Base-by-base conservation (phyloP, 345 rosid genomes). In the Acer campestre region DNA sequence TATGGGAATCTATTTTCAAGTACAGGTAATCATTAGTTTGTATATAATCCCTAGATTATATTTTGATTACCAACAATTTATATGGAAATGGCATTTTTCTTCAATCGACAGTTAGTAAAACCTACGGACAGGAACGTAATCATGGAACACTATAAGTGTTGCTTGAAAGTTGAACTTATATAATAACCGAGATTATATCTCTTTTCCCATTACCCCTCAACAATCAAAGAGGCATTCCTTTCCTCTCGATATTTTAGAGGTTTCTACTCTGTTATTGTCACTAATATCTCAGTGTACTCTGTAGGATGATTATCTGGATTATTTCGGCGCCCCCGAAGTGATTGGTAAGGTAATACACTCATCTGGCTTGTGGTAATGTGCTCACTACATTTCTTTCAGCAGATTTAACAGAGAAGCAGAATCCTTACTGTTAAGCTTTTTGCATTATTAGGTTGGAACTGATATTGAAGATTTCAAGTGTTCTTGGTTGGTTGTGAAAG, bases 261-360 rank as follows among this genome's bases (percentile, higher is more conserved):
- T 25, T 48, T 63, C 27, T 62, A 11, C 61, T 27, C 59, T 6
- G 58, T 11, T 35, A 56, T 18, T 42, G 29, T 38, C 27, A 25
- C 27, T 51, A 22, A 75, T 20, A 23, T 7, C 14, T 35, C 1
- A 9, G 10, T 61, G 22, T 38, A 5, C 55, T 67, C 14, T 77
- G 81, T 42, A 86, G 89, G 89, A 86, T 86, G 89, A 86, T 80
- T 86, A 72, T 62, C 75, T 86, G 78, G 89, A 86, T 77, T 86
- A 82, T 74, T 84, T 77, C 72, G 89, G 89, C 68, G 83, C 81
- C 68, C 84, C 82, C 46, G 71, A 81, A 77, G 83, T 80, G 53
- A 82, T 80, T 68, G 89, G 89, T 38, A 86, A 86, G 89, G 89
- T 86, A 71, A 35, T 66, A 38, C 38, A 10, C 48, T 51, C 12